Evolutionary conservation across 441 rosid genomes (phyloP).

Genomic region (Erodium chrysanthum): DNA sequence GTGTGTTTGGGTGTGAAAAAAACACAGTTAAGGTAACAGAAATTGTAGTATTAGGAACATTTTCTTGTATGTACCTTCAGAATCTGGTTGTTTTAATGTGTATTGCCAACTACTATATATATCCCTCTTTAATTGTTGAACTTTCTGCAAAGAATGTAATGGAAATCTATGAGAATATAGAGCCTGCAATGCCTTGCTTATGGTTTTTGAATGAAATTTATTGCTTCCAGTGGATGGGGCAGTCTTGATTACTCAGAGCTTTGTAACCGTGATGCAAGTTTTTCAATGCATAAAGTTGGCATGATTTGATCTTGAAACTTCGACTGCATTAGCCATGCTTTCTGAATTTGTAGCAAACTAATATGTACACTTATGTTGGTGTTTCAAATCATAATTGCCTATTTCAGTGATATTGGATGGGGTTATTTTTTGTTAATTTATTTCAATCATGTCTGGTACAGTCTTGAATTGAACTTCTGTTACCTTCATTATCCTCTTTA

Average conservation of each 20-base stretch:
- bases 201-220: neutral
- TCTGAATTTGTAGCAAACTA: neutral
- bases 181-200: neutral
- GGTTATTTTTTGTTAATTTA: neutral
- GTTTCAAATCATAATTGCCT: neutral
- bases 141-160: neutral
- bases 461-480: neutral
- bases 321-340: neutral
- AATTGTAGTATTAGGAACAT: neutral
- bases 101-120: neutral
- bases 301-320: neutral
- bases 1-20: neutral
- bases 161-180: neutral
- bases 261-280: neutral
- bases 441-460: neutral
- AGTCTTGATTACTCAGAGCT: neutral
- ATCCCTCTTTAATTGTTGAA: neutral
- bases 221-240: neutral
- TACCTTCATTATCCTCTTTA: neutral
- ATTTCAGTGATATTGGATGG: neutral
- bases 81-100: neutral
- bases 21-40: neutral
- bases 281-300: neutral
- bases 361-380: neutral
- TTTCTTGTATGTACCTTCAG: neutral